Evolutionary conservation across 768 basidiomycete species (phyloP), one percentile per base, ranked within the genome.

Genomic region (Phaeotremella fagi): DNA sequence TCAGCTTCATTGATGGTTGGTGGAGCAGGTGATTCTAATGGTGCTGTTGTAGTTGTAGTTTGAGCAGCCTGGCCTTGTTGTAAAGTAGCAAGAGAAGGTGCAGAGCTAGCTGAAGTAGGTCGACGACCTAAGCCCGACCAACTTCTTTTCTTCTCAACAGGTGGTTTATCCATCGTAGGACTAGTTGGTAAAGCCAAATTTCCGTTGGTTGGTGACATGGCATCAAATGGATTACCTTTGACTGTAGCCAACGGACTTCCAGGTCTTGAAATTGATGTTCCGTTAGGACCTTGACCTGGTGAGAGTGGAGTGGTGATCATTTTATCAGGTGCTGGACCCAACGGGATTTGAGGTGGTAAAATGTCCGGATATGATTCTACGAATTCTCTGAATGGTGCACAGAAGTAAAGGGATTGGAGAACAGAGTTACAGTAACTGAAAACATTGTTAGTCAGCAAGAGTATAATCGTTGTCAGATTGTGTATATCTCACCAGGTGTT

Each of bases 361-460:
- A 79, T 62, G 85, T 70, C 63, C 2, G 71, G 71, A 41, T 75
- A 76, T 20, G 71, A 63, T 38, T 72, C 87, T 62, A 97, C 80
- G 52, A 95, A 87, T 45, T 92, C 86, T 46, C 92, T 82, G 72
- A 99, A 97, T 1, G 94, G 92, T 22, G 82, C 77, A 72, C 91
- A 97, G 74, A 92, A 94, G 78, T 97, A 99, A 50, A 98, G 82
- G 0, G 95, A 85, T 74, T 99, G 94, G 15, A 99, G 80, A 22
- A 99, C 90, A n/a, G 94, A 95, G 76, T 98, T 99, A 78, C 87
- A 91, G 75, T 99, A 99, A 77, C 91, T 91, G 72, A 16, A 46
- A 27, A 54, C 42, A 23, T n/a, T 14, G 29, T 29, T 38, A 27
- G 44, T 46, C 24, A 31, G 31, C 38, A 33, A 7, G 16, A 16